Evolutionary conservation across 2,329 filamentous ascomycete genomes (phyloP).

Genomic region (Neofusicoccum laricinum): DNA sequence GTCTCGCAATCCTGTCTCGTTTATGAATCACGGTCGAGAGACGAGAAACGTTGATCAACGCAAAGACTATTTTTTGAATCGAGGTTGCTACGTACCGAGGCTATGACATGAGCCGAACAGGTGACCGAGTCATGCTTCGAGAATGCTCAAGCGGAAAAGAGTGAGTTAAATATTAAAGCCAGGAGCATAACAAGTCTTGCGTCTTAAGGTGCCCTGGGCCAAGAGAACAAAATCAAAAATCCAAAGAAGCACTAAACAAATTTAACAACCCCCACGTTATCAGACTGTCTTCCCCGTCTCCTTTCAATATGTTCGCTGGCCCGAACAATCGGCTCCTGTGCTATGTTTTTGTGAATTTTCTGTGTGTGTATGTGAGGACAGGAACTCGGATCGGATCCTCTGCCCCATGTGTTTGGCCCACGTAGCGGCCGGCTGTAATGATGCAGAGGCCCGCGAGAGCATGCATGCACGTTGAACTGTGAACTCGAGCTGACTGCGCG

Average conservation of each 20-base stretch:
- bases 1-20: too few species aligned
- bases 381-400: neutral
- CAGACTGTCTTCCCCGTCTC: neutral
- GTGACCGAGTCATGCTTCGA: neutral
- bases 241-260: constrained; percentile 4
- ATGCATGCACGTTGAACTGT: constrained; percentile 7
- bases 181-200: neutral
- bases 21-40: too few species aligned
- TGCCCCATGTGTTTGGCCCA: neutral
- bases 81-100: neutral
- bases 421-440: constrained; percentile 1
- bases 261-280: neutral
- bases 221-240: neutral
- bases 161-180: neutral
- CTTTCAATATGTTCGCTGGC: neutral
- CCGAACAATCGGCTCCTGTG: neutral
- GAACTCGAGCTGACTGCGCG: constrained; percentile 7
- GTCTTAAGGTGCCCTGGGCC: neutral
- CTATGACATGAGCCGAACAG: neutral
- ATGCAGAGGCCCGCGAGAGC: constrained; percentile 7
- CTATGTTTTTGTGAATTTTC: constrained; percentile 8
- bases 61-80: neutral
- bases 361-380: constrained; percentile 7
- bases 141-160: neutral
- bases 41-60: neutral